Base-by-base conservation (phyloP, 2,329 filamentous ascomycete genomes). In the Didymella segeticola region DNA sequence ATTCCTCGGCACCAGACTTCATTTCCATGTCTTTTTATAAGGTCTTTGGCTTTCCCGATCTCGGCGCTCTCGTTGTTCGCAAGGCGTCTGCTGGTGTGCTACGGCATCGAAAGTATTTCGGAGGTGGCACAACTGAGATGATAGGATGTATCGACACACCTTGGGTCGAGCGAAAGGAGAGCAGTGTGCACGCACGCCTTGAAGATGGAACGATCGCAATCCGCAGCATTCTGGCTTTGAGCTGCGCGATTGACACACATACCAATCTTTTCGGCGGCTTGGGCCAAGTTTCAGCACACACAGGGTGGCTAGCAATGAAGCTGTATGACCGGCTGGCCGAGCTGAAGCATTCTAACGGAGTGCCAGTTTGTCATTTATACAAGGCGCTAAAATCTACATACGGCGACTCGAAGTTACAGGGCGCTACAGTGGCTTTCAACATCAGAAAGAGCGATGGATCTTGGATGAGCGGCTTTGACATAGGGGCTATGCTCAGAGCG, bases 41-140 rank as follows among this genome's bases (percentile, higher is more conserved):
- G 72, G 93, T 96, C 12, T 98, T 97, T 71, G 93, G 93, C 1
- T 97, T 96, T 60, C 93, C 93, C 0, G 90, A 97, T 68, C 79
- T 98, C 1, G 93, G 93, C 1, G 92, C 87, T 1, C 77, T 98
- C 49, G 86, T 98, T 15, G 86, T 98, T 5, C 86, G 89, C 22
- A 93, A 90, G 60, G 80, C 84, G 14, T 84, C 89, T 3, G 85
- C 84, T 2, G 73, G 82, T 33, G 46, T 78, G 83, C 36, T 80
- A 78, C 45, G 76, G 79, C 48, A 80, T 17, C 77, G 84, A 33
- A 81, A 78, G 56, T 90, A 88, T 66, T 89, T 90, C 64, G 87
- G 86, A 17, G 87, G 87, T 23, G 87, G 87, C 9, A 89, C 87
- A 2, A 73, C 69, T 30, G 80, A 83, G 43, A 84, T 86, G 79